These are phyloP conservation scores for Zoysia pacifica DNA, from an alignment of 176 grass and related monocot genomes.

Conservation along the genomic window DNA sequence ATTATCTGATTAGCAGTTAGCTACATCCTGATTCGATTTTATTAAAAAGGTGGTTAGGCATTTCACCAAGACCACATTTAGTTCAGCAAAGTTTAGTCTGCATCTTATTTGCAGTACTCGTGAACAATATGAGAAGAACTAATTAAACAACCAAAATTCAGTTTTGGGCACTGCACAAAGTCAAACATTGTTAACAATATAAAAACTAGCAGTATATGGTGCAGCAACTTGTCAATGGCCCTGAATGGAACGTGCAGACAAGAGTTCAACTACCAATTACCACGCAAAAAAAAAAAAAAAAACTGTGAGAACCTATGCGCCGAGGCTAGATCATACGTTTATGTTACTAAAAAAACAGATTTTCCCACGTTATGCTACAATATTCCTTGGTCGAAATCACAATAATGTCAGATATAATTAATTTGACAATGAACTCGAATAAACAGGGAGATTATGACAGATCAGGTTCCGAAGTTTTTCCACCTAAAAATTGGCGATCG, in stretches of 20 bases:
- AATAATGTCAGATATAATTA: background rate
- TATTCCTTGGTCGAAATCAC: background rate
- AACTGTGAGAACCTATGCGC: background rate
- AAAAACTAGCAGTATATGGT: background rate
- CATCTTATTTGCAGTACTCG: background rate
- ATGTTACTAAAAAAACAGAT: background rate
- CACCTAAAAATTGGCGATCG: background rate
- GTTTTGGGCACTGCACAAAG: background rate
- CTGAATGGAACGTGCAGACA: slow-evolving; percentile 11
- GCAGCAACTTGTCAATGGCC: background rate
- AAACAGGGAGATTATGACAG: no score
- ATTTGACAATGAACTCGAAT: no score
- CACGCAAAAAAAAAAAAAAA: background rate
- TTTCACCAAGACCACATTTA: background rate
- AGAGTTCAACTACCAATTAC: slow-evolving; percentile 11
- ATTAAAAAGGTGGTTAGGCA: background rate
- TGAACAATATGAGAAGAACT: background rate
- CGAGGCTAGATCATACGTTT: background rate
- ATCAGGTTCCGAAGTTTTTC: no score
- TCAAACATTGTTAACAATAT: background rate
- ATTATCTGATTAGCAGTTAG: background rate
- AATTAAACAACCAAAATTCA: background rate
- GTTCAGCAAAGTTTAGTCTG: background rate
- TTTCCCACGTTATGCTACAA: background rate
- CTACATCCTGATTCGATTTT: background rate